phyloP scores from a whole-genome alignment of 345 rosid species.

The Arabidopsis thaliana region DNA sequence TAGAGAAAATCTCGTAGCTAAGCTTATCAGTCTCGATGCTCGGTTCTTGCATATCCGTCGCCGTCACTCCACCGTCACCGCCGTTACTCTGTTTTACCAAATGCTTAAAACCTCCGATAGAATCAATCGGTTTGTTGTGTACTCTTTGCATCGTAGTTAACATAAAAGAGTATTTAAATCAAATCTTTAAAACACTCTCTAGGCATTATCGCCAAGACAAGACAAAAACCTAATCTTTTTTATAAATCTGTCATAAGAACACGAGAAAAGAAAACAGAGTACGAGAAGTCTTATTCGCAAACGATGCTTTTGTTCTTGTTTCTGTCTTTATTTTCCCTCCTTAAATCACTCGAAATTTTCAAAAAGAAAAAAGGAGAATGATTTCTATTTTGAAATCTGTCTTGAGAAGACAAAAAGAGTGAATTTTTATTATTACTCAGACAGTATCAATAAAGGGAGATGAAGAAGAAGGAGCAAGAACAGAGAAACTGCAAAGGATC shows the following conservation, averaged over 20 bases:
- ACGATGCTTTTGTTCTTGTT: slow-evolving; percentile 27
- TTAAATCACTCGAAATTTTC: slow-evolving; percentile 11
- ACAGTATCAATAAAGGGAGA: slow-evolving; percentile 18
- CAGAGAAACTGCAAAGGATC: slow-evolving; percentile 28
- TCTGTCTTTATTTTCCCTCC: slow-evolving; percentile 38
- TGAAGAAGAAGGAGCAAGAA: slow-evolving; percentile 35
- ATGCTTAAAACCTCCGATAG: slow-evolving; percentile 1
- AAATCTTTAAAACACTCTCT: slow-evolving; percentile 21
- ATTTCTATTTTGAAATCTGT: too few species aligned
- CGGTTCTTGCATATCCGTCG: slow-evolving; percentile 79
- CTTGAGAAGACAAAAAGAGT: slow-evolving; percentile 33
- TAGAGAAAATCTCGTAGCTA: slow-evolving; percentile 95
- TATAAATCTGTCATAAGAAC: slow-evolving; percentile 34
- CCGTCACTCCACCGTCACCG: slow-evolving; percentile 46
- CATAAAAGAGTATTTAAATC: slow-evolving; percentile 23
- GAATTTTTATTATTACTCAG: background rate
- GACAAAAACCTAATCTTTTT: slow-evolving; percentile 4
- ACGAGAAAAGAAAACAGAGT: slow-evolving; percentile 44
- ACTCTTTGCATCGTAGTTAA: slow-evolving; percentile 41
- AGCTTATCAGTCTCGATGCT: slow-evolving; percentile 95
- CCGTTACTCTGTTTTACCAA: slow-evolving; percentile 22
- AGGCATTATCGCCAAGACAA: slow-evolving; percentile 45
- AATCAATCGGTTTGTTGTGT: slow-evolving; percentile 27
- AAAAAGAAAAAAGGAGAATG: background rate
- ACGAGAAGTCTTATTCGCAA: slow-evolving; percentile 29